These are phyloP conservation scores for Fagus sylvatica DNA, from an alignment of 306 rosid species.

Conservation along the genomic window DNA sequence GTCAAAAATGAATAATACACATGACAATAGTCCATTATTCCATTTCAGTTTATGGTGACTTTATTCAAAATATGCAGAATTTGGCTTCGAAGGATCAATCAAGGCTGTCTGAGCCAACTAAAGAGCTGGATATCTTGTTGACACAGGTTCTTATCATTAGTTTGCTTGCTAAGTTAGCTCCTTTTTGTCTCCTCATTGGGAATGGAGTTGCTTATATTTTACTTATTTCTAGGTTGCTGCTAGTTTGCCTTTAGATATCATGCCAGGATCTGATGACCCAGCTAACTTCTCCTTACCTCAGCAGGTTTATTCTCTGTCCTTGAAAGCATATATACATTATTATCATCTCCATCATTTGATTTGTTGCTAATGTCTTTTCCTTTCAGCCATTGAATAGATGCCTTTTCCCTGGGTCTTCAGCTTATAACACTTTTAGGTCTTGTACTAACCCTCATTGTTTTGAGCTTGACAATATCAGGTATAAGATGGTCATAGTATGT, in stretches of 20 bases:
- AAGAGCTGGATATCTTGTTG: conserved; percentile 85
- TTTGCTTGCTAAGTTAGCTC: conserved; percentile 14
- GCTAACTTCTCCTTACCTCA: conserved; percentile 88
- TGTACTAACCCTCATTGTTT: conserved; percentile 92
- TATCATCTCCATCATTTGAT: conserved; percentile 20
- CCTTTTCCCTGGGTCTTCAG: conserved; percentile 93
- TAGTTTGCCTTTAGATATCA: conserved; percentile 83
- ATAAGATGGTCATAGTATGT: conserved; percentile 14
- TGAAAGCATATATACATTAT: neutral
- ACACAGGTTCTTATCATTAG: conserved; percentile 64
- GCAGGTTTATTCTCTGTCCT: conserved; percentile 63
- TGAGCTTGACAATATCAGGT: conserved; percentile 85
- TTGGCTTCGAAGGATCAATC: conserved; percentile 75
- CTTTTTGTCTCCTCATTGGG: conserved; percentile 8
- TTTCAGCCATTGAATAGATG: conserved; percentile 83
- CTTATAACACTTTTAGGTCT: conserved; percentile 83
- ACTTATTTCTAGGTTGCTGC: conserved; percentile 64
- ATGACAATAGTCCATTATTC: neutral
- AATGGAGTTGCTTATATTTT: conserved; percentile 29
- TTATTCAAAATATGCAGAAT: conserved; percentile 52
- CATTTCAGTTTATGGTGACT: conserved; percentile 8
- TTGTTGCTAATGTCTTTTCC: conserved; percentile 39
- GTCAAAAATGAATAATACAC: neutral
- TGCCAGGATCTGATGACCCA: conserved; percentile 93
- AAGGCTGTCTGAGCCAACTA: conserved; percentile 70